Evolutionary conservation across 2,329 filamentous ascomycete genomes (phyloP), one percentile per base, ranked within the genome.

Genomic region (Colletotrichum gigasporum): DNA sequence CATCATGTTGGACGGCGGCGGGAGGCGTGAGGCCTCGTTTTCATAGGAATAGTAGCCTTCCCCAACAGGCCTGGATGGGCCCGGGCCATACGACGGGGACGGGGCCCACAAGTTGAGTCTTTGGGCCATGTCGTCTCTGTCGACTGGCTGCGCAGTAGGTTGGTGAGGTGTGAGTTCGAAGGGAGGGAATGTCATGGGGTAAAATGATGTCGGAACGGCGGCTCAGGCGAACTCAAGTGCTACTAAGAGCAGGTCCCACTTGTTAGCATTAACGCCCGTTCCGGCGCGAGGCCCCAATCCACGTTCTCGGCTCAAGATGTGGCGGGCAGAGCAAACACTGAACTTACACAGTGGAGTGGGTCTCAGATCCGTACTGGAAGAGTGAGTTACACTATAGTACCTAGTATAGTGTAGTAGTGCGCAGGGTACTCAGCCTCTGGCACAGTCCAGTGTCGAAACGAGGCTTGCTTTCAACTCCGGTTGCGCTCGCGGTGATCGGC

Each of bases 111-210:
- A 67, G 66, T 72, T 71, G 47, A 71, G 71, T 54, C 74, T 70
- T 69, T 74, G 73, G 65, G 76, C 72, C 77, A 79, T 79, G 55
- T 69, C 70, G 71, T 75, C 75, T 35, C 18, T 18, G 62, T 74
- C 66, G 68, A 74, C 71, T 65, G 69, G 69, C 70, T 71, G 71
- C 61, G 73, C 71, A 67, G 75, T 42, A 69, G 65, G 67, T 67
- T 70, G 71, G 64, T 41, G 62, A 59, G 72, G 67, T 65, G 69
- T 64, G 48, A 53, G 37, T 48, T 72, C 72, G 60, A 73, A 71
- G 47, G 71, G 69, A 62, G 72, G 69, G 71, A 45, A 58, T 22
- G 75, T 75, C 76, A 77, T 78, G 72, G 45, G 54, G 42, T 30
- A 54, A 16, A 34, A 8, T 5, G 41, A 41, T 61, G 26, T 51